These are phyloP conservation scores for Coemansia nantahalensis DNA, from an alignment of 192 early-diverging fungal genomes.

Conservation along the genomic window DNA sequence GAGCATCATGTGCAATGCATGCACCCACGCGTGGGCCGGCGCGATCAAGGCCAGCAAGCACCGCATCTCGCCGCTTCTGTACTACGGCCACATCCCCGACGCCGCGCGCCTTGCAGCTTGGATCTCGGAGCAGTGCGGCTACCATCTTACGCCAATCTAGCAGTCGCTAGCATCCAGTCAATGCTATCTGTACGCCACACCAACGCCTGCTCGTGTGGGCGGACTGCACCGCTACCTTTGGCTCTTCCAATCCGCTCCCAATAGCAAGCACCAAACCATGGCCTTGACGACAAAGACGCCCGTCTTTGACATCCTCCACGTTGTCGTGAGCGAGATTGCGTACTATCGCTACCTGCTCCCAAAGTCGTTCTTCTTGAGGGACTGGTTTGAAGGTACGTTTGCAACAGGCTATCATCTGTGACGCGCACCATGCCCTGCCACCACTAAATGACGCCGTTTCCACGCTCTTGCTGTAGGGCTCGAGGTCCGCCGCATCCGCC, in stretches of 20 bases:
- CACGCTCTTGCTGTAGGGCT: slow-evolving; percentile 7
- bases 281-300: slow-evolving; percentile 6
- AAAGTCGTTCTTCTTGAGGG: slow-evolving; percentile 20
- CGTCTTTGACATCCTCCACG: slow-evolving; percentile 21
- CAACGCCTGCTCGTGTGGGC: background rate
- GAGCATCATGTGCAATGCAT: slow-evolving; percentile 28
- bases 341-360: slow-evolving; percentile 47
- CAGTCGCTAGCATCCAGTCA: slow-evolving; percentile 6
- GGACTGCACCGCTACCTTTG: too few species aligned
- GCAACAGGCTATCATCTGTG: background rate
- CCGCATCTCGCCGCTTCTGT: slow-evolving; percentile 38
- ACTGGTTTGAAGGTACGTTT: slow-evolving; percentile 19
- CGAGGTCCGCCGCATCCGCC: slow-evolving; percentile 11
- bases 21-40: slow-evolving; percentile 36
- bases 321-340: slow-evolving; percentile 34
- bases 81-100: slow-evolving; percentile 51
- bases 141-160: slow-evolving; percentile 24
- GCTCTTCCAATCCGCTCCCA: too few species aligned
- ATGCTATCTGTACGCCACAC: background rate
- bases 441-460: too few species aligned
- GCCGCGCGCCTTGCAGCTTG: slow-evolving; percentile 36
- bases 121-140: slow-evolving; percentile 48
- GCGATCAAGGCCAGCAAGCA: slow-evolving; percentile 21
- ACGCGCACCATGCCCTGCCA: too few species aligned
- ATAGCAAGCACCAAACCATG: background rate